Conservation (phyloP, 495 filamentous ascomycete genomes). For the Astrothelium macrocarpum region DNA sequence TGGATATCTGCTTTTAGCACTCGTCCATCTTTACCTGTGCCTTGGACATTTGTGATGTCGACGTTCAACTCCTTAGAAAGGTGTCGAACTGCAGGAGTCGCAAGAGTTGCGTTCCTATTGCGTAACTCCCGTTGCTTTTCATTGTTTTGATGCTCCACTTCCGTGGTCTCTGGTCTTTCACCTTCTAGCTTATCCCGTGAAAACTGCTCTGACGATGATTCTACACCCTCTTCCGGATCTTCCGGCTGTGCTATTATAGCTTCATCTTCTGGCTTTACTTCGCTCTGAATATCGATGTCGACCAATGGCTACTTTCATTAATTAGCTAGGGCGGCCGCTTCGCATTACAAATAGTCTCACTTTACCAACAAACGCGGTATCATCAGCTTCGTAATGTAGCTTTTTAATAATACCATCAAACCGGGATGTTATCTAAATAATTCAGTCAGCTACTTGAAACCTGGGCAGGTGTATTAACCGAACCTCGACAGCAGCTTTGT, state of each 20-base stretch:
- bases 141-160: neutral
- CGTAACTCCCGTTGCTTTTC: neutral
- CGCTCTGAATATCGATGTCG: conserved; percentile 64
- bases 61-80: conserved; percentile 67
- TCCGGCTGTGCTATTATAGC: conserved; percentile 24
- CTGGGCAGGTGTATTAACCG: neutral
- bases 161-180: neutral
- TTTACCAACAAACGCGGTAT: conserved; percentile 87
- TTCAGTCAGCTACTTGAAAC: conserved; percentile 1
- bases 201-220: conserved; percentile 1
- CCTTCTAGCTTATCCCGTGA: neutral
- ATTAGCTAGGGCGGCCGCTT: neutral
- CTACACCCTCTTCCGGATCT: conserved; percentile 27
- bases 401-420: conserved; percentile 96
- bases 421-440: conserved; percentile 69
- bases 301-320: conserved; percentile 49
- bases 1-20: conserved; percentile 93
- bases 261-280: conserved; percentile 47
- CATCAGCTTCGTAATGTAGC: conserved; percentile 88
- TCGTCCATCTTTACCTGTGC: conserved; percentile 85
- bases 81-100: conserved; percentile 88
- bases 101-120: conserved; percentile 56
- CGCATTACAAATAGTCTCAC: conserved; percentile 8
- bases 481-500: conserved; percentile 95
- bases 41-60: conserved; percentile 63